These are phyloP conservation scores for Penicillium paneum DNA, from an alignment of 2,329 filamentous ascomycete species.

Conservation along the genomic window DNA sequence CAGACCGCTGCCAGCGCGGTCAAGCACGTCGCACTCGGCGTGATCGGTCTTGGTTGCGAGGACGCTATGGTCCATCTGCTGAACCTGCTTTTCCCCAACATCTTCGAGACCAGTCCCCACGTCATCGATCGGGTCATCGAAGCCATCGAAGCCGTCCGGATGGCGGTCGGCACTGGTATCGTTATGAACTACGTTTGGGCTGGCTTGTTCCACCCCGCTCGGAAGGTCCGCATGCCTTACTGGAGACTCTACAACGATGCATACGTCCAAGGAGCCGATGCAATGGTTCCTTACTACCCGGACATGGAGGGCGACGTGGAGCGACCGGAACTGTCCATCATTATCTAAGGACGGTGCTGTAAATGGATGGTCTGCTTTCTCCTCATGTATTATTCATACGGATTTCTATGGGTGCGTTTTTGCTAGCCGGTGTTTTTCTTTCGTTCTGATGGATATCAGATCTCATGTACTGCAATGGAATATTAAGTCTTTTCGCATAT, in stretches of 20 bases:
- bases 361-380: slow-evolving; percentile 16
- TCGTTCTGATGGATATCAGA: slow-evolving; percentile 2
- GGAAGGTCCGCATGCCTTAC: slow-evolving; percentile 91
- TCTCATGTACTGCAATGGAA: too few relatives aligned
- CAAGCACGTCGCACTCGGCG: slow-evolving; percentile 94
- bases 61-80: slow-evolving; percentile 98
- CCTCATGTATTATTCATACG: slow-evolving; percentile 22
- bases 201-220: slow-evolving; percentile 90
- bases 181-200: slow-evolving; percentile 99
- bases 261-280: slow-evolving; percentile 88
- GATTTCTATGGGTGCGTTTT: slow-evolving; percentile 14
- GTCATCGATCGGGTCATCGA: slow-evolving; percentile 98
- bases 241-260: slow-evolving; percentile 97
- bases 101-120: slow-evolving; percentile 97
- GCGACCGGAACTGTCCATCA: slow-evolving; percentile 76
- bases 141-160: slow-evolving; percentile 91
- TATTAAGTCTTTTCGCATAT: too few relatives aligned
- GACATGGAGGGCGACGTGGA: slow-evolving; percentile 77
- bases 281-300: slow-evolving; percentile 96
- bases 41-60: slow-evolving; percentile 96
- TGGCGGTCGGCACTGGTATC: slow-evolving; percentile 85
- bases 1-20: slow-evolving; percentile 96
- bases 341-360: slow-evolving; percentile 57
- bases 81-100: slow-evolving; percentile 91
- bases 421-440: slow-evolving; percentile 21